Evolutionary conservation across 306 rosid genomes (phyloP).

Genomic region (Acacia confusa): DNA sequence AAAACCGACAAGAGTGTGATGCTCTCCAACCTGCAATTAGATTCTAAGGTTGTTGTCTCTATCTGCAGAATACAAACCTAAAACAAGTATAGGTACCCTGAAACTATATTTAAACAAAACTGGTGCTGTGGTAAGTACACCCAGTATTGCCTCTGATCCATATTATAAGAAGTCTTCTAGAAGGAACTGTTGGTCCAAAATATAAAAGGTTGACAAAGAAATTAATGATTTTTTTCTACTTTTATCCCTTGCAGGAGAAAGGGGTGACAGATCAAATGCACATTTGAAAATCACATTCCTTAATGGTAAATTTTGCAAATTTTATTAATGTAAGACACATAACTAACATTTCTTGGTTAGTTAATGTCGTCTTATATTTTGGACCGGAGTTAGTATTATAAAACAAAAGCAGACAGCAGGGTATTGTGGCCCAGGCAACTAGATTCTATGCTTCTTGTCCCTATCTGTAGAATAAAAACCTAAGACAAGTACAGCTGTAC

Average conservation of each 20-base stretch:
- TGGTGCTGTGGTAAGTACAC: not conserved
- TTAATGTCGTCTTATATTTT: too few relatives aligned
- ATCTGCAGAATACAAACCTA: not conserved
- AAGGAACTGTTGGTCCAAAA: too few relatives aligned
- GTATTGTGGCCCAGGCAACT: slow-evolving; percentile 5
- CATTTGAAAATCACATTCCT: too few relatives aligned
- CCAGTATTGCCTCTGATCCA: not conserved
- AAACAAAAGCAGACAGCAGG: slow-evolving; percentile 25
- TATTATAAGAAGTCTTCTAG: too few relatives aligned
- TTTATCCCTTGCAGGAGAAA: too few relatives aligned
- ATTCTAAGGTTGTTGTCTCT: not conserved
- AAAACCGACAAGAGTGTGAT: slow-evolving; percentile 19
- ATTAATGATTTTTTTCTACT: too few relatives aligned
- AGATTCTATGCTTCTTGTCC: not conserved
- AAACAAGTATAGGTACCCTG: slow-evolving; percentile 11
- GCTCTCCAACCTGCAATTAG: slow-evolving; percentile 13
- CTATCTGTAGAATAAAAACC: not conserved
- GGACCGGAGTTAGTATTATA: not conserved
- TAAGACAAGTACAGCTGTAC: slow-evolving; percentile 7
- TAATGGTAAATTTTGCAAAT: too few relatives aligned
- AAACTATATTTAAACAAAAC: slow-evolving; percentile 21
- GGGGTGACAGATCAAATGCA: too few relatives aligned
- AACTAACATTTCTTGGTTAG: too few relatives aligned
- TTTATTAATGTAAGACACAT: too few relatives aligned
- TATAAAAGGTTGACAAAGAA: too few relatives aligned